Evolutionary conservation across 1,284 basidiomycete species (phyloP), one percentile per base, ranked within the genome.

Genomic region (Rhodotorula sp.): DNA sequence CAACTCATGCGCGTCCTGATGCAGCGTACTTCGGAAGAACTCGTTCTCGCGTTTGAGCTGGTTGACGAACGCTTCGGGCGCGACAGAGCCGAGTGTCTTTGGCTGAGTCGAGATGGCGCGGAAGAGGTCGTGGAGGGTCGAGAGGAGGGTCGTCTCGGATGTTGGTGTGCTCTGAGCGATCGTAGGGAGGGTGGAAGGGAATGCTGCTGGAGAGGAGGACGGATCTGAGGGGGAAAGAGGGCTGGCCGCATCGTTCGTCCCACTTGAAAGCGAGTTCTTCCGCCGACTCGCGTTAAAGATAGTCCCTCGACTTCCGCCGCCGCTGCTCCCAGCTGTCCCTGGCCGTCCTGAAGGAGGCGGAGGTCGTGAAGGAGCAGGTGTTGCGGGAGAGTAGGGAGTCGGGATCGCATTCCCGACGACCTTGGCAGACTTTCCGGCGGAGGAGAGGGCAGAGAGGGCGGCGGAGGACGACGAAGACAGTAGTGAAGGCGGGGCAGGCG

Each of bases 41-140:
- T 90, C 90, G 80, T 94, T 95, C 78, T 92, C 83, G 78, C 91
- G 87, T 79, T 90, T 91, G 76, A 96, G 85, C 77, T 94, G 94
- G 75, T 91, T 88, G 78, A 97, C 88, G 80, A 97, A 91, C 37
- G 90, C 90, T 69, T 88, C 86, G 4, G 94, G 94, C 2, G 91
- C 86, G 54, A 95, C 86, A 11, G 89, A 90, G 67, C 93, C 94
- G 77, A 89, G 89, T 73, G 71, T 56, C 30, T 75, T 77, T 2
- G 75, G 76, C 61, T 79, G 77, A 28, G 67, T 31, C 9, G 89
- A 89, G 76, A 96, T 91, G 78, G 92, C 86, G 31, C 88, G 80
- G 80, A 92, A 97, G n/a, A 97, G 83, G 16, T 92, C 90, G 70
- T 92, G 91, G 56, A 97, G 86, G 26, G 94, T 92, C 48, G 91